Evolutionary conservation across 2,329 filamentous ascomycete species (phyloP).

Genomic region (Aspergillus glaucus): DNA sequence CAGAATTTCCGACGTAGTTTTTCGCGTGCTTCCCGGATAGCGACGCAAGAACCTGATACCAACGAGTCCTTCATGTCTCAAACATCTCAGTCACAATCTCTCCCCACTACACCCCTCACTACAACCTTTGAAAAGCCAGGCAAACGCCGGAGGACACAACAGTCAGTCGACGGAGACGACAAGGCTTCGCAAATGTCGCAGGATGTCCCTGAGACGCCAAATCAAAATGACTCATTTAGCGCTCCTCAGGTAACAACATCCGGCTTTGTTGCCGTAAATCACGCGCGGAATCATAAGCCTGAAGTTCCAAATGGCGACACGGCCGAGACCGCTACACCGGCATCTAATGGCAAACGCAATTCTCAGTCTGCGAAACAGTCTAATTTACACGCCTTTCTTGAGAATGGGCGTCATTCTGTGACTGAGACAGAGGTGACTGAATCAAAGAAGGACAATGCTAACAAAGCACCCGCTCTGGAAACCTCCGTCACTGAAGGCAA

Average conservation of each 20-base stretch:
- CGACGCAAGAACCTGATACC: slow-evolving; percentile 11
- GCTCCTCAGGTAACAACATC: slow-evolving; percentile 4
- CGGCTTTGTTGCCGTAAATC: slow-evolving; percentile 1
- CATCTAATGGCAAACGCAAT: slow-evolving; percentile 5
- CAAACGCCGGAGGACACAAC: slow-evolving; percentile 16
- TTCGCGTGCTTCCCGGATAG: slow-evolving; percentile 15
- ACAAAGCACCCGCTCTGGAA: slow-evolving; percentile 3
- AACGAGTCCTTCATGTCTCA: slow-evolving; percentile 10
- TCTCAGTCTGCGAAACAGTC: slow-evolving; percentile 4
- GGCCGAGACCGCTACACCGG: slow-evolving; percentile 2
- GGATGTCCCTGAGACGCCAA: slow-evolving; percentile 5
- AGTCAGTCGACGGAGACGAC: slow-evolving; percentile 8
- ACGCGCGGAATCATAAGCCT: slow-evolving; percentile 6
- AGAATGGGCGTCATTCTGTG: slow-evolving; percentile 7
- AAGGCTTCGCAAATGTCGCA: slow-evolving; percentile 5
- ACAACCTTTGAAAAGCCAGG: slow-evolving; percentile 15
- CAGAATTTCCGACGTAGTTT: slow-evolving; percentile 12
- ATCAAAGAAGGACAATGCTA: background rate
- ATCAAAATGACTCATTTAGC: slow-evolving; percentile 2
- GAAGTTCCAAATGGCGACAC: slow-evolving; percentile 4
- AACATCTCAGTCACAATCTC: slow-evolving; percentile 17
- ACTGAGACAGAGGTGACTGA: slow-evolving; percentile 6
- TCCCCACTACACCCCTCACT: slow-evolving; percentile 15
- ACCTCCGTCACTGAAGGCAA: slow-evolving; percentile 2
- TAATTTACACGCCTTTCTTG: slow-evolving; percentile 6